Percentiles rank a stretch among this genome's conserved stretches.
phyloP scores from a whole-genome alignment of 495 filamentous ascomycete genomes.

The Astrothelium macrocarpum region DNA sequence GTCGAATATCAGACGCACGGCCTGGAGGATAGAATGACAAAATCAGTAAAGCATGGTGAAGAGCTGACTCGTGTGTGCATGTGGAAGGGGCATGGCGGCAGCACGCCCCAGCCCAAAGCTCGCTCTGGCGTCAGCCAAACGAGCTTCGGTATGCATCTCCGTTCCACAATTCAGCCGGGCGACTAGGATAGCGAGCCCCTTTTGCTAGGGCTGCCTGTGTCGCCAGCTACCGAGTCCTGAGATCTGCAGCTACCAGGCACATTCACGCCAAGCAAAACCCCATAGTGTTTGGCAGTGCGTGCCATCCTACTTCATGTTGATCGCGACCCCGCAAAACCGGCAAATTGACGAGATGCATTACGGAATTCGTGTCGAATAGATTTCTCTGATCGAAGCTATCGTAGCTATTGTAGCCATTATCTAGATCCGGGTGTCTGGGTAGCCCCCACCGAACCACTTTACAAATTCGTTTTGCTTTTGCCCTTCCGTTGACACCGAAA shows the following conservation, averaged over 20 bases:
- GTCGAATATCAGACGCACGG: not conserved
- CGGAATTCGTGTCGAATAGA: not conserved
- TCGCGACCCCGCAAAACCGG: not conserved
- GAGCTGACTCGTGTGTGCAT: too few species aligned
- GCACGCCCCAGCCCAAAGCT: not conserved
- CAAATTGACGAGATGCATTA: not conserved
- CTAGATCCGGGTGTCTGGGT: not conserved
- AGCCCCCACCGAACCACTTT: not conserved
- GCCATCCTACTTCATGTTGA: not conserved
- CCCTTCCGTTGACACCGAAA: not conserved
- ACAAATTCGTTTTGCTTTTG: not conserved
- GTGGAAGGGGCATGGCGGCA: not conserved
- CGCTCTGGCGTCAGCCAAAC: not conserved
- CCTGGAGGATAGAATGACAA: not conserved
- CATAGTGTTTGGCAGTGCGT: not conserved
- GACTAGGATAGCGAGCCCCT: not conserved
- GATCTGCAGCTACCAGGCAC: not conserved
- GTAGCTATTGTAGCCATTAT: not conserved
- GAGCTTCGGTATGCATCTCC: not conserved
- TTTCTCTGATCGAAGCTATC: not conserved
- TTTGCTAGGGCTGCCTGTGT: not conserved
- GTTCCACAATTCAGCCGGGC: not conserved
- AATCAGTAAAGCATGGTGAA: too few species aligned
- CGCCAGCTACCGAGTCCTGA: not conserved
- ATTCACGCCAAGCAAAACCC: not conserved